Conservation (phyloP, 306 rosid species). For the Cicer bijugum region DNA sequence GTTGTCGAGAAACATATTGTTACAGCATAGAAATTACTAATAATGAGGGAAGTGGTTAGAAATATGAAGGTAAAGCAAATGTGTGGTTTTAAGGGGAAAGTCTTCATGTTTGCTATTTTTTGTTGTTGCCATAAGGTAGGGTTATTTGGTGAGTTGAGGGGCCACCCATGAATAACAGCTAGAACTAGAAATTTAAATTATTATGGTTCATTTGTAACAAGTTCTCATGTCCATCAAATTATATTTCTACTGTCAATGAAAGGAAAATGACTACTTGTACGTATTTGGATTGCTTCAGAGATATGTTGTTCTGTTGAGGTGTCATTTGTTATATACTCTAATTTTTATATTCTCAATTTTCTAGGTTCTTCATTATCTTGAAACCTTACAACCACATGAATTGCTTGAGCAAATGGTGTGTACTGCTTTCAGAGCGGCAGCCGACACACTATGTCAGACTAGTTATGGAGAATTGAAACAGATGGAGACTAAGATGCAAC, state of each 20-base stretch:
- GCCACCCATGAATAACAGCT: conserved; percentile 17
- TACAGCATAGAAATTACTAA: conserved; percentile 20
- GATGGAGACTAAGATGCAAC: conserved; percentile 77
- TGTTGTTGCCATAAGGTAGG: conserved; percentile 9
- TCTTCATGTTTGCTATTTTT: conserved; percentile 9
- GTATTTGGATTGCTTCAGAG: conserved; percentile 40
- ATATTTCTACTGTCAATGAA: conserved; percentile 14
- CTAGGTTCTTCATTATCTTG: conserved; percentile 93
- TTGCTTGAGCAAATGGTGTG: conserved; percentile 94
- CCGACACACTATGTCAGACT: conserved; percentile 73
- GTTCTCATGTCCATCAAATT: conserved; percentile 36
- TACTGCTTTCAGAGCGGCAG: conserved; percentile 86
- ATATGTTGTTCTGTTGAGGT: conserved; percentile 18
- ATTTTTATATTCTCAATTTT: conserved; percentile 39
- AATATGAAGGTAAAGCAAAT: conserved; percentile 24
- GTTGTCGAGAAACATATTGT: conserved; percentile 25
- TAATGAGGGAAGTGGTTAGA: background rate
- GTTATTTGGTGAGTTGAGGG: conserved; percentile 28
- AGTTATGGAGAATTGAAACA: conserved; percentile 75
- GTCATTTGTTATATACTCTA: conserved; percentile 36
- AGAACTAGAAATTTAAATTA: conserved; percentile 16
- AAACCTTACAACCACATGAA: conserved; percentile 78
- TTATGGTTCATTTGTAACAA: conserved; percentile 31
- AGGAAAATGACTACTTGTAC: conserved; percentile 5
- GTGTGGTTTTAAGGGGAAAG: background rate